Conservation (phyloP, 2,329 filamentous ascomycete genomes). For the Phialocephala sp. region DNA sequence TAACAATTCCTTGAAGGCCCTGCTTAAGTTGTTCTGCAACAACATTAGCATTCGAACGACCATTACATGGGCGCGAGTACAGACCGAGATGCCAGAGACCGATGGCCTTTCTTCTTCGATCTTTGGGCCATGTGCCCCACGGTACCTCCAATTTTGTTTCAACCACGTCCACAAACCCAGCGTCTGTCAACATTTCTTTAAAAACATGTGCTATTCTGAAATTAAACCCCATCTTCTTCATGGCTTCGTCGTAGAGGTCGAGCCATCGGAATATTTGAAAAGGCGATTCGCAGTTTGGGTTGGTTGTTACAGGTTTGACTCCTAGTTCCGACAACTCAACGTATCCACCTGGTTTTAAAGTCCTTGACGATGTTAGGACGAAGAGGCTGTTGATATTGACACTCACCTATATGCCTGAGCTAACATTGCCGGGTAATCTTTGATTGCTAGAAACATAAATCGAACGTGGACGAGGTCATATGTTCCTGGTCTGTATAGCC, state of each 20-base stretch:
- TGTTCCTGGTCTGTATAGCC: constrained; percentile 49
- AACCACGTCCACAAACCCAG: constrained; percentile 44
- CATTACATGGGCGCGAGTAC: constrained; percentile 28
- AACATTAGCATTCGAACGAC: constrained; percentile 13
- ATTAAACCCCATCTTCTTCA: constrained; percentile 44
- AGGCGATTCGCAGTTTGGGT: too few species aligned
- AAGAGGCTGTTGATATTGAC: too few species aligned
- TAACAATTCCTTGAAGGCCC: constrained; percentile 44
- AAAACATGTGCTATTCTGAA: constrained; percentile 21
- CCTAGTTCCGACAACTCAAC: constrained; percentile 29
- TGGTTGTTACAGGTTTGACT: constrained; percentile 14
- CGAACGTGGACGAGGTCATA: constrained; percentile 55
- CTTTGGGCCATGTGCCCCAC: constrained; percentile 17
- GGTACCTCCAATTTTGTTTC: constrained; percentile 19
- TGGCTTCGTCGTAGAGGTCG: constrained; percentile 16
- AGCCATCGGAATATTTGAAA: too few species aligned
- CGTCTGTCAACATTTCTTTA: constrained; percentile 39
- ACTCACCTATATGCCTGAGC: constrained; percentile 14
- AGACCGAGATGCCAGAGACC: constrained; percentile 33
- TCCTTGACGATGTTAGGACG: background rate
- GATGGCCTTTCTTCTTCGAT: constrained; percentile 16
- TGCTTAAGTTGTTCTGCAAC: constrained; percentile 36
- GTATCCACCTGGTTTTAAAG: constrained; percentile 30
- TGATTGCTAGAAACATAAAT: constrained; percentile 13
- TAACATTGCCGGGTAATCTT: constrained; percentile 21